phyloP scores from a whole-genome alignment of 768 basidiomycete genomes.

The Phanerodontia chrysosporium region DNA sequence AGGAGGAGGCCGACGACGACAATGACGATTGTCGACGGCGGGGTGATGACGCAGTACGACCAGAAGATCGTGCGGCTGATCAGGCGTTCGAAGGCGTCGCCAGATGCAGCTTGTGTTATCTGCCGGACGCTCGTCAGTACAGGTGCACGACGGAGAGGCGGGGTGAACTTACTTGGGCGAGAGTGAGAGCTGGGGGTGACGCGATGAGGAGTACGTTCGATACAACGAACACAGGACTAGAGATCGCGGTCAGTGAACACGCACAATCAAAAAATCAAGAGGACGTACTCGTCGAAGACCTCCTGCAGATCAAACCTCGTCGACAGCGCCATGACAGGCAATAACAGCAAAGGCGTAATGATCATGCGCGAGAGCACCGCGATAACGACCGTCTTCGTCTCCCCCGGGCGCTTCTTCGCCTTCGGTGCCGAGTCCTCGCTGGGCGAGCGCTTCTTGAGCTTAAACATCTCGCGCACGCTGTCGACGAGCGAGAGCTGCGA shows the following conservation, averaged over 20 bases:
- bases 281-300: slow-evolving; percentile 73
- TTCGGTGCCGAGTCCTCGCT: slow-evolving; percentile 13
- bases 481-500: slow-evolving; percentile 34
- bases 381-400: slow-evolving; percentile 80
- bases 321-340: slow-evolving; percentile 70
- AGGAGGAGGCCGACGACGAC: slow-evolving; percentile 72
- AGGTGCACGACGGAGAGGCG: slow-evolving; percentile 28
- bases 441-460: slow-evolving; percentile 24
- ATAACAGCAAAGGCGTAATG: slow-evolving; percentile 69
- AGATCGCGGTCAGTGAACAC: background rate
- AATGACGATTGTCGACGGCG: slow-evolving; percentile 73
- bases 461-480: slow-evolving; percentile 41
- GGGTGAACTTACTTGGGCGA: slow-evolving; percentile 46
- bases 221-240: slow-evolving; percentile 82
- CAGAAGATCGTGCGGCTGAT: slow-evolving; percentile 91
- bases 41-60: slow-evolving; percentile 86
- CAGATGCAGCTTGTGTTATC: slow-evolving; percentile 82
- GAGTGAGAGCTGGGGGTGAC: slow-evolving; percentile 76
- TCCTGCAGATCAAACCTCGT: slow-evolving; percentile 53
- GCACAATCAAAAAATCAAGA: background rate
- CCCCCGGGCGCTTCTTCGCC: slow-evolving; percentile 43
- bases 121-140: slow-evolving; percentile 27
- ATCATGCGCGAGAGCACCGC: slow-evolving; percentile 86
- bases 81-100: slow-evolving; percentile 87
- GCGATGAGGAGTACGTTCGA: slow-evolving; percentile 79